Conservation (phyloP, 1,284 basidiomycete species). For the Ustilago sp. region DNA sequence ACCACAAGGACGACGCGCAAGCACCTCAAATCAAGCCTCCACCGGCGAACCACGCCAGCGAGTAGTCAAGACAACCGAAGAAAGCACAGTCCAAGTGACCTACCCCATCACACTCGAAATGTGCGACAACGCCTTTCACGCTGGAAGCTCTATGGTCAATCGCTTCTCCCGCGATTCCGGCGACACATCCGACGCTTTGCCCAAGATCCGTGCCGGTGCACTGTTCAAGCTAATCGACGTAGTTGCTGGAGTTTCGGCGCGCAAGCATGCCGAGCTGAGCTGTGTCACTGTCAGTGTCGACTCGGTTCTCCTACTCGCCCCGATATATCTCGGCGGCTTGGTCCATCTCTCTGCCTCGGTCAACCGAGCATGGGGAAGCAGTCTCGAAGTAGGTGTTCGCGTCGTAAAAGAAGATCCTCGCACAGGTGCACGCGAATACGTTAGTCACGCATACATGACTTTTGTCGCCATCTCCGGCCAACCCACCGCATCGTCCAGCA, state of each 20-base stretch:
- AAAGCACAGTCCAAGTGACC: slow-evolving; percentile 54
- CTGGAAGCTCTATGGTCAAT: slow-evolving; percentile 11
- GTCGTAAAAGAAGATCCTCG: slow-evolving; percentile 66
- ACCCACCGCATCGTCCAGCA: slow-evolving; percentile 15
- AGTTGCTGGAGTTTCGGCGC: slow-evolving; percentile 70
- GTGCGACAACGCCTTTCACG: slow-evolving; percentile 51
- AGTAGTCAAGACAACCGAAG: slow-evolving; percentile 45
- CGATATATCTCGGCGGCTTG: slow-evolving; percentile 56
- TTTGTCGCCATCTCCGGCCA: slow-evolving; percentile 64
- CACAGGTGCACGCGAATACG: slow-evolving; percentile 62
- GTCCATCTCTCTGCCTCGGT: slow-evolving; percentile 69
- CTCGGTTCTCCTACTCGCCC: slow-evolving; percentile 64
- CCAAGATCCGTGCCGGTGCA: slow-evolving; percentile 68
- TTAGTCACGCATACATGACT: slow-evolving; percentile 70
- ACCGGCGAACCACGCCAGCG: background rate
- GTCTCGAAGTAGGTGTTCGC: slow-evolving; percentile 69
- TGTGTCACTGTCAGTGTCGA: slow-evolving; percentile 70
- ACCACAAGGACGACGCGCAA: slow-evolving; percentile 6
- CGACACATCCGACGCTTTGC: slow-evolving; percentile 11
- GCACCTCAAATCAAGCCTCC: slow-evolving; percentile 1
- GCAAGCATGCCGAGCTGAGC: slow-evolving; percentile 67
- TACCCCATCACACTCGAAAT: slow-evolving; percentile 56
- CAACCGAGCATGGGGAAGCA: slow-evolving; percentile 70
- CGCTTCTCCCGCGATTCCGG: slow-evolving; percentile 10
- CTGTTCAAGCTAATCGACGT: slow-evolving; percentile 70